Evolutionary conservation across 2,329 filamentous ascomycete genomes (phyloP).

Genomic region (Westerdykella ornata): DNA sequence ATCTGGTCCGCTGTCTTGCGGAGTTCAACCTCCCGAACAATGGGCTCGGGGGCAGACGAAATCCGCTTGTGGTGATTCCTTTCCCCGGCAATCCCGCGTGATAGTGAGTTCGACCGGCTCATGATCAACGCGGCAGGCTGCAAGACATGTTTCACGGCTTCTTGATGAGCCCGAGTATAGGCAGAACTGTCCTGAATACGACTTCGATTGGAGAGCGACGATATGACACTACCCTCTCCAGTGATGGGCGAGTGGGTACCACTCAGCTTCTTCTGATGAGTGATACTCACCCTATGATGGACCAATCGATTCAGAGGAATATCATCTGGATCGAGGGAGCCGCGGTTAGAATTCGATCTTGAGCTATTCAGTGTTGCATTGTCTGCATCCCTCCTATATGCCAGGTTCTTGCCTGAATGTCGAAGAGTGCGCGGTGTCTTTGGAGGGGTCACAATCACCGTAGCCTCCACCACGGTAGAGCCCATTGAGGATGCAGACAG

Average conservation of each 20-base stretch:
- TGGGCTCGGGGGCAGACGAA: slow-evolving; percentile 30
- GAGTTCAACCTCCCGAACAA: slow-evolving; percentile 3
- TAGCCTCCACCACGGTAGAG: slow-evolving; percentile 50
- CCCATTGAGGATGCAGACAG: slow-evolving; percentile 47
- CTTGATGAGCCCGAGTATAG: slow-evolving; percentile 26
- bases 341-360: slow-evolving; percentile 39
- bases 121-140: slow-evolving; percentile 32
- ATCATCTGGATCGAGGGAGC: slow-evolving; percentile 40
- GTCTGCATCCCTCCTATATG: slow-evolving; percentile 41
- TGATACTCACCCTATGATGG: slow-evolving; percentile 47
- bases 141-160: slow-evolving; percentile 25
- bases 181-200: slow-evolving; percentile 24
- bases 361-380: slow-evolving; percentile 37
- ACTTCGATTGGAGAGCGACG: slow-evolving; percentile 23
- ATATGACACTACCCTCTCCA: too few species aligned
- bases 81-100: slow-evolving; percentile 10
- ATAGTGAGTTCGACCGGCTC: slow-evolving; percentile 23
- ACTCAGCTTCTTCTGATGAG: slow-evolving; percentile 30
- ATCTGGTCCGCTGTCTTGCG: not conserved
- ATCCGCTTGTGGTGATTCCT: slow-evolving; percentile 24
- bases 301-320: slow-evolving; percentile 44
- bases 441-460: slow-evolving; percentile 48
- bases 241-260: too few species aligned
- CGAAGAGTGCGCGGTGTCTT: slow-evolving; percentile 41
- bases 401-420: slow-evolving; percentile 49